These are phyloP conservation scores for Solanum ossicruentum DNA, from an alignment of 257 asterid species.

Conservation along the genomic window DNA sequence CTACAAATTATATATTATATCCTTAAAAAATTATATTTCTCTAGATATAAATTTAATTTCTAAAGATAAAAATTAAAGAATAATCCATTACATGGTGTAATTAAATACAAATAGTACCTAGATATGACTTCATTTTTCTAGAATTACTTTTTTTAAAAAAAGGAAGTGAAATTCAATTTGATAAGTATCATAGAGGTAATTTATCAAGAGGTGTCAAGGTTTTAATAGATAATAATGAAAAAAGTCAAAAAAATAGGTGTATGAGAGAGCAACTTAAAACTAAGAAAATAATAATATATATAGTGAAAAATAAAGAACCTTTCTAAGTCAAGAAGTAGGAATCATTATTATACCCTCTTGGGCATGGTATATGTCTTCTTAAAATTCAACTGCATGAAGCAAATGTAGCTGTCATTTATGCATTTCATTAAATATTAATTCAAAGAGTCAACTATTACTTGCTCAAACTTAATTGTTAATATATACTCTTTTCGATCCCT, in stretches of 20 bases:
- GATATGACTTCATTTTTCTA: neutral
- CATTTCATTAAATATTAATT: neutral
- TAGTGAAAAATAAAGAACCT: neutral
- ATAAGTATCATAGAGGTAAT: neutral
- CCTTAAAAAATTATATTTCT: neutral
- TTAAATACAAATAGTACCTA: neutral
- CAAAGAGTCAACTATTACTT: neutral
- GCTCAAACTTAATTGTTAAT: neutral
- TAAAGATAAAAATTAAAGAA: neutral
- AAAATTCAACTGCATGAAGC: neutral
- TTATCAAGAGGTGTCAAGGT: neutral
- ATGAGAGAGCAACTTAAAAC: neutral
- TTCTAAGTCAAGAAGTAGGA: conserved; percentile 1
- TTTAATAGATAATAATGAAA: neutral
- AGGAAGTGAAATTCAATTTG: neutral
- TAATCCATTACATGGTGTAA: neutral
- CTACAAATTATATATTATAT: neutral
- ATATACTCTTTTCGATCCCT: too few relatives aligned
- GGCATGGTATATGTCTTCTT: neutral
- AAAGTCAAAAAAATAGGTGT: conserved; percentile 6
- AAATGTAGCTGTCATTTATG: neutral
- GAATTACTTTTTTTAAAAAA: neutral
- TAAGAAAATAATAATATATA: neutral
- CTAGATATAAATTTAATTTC: neutral
- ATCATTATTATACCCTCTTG: neutral